Conservation (phyloP, 768 basidiomycete genomes). For the Russula olivacea region DNA sequence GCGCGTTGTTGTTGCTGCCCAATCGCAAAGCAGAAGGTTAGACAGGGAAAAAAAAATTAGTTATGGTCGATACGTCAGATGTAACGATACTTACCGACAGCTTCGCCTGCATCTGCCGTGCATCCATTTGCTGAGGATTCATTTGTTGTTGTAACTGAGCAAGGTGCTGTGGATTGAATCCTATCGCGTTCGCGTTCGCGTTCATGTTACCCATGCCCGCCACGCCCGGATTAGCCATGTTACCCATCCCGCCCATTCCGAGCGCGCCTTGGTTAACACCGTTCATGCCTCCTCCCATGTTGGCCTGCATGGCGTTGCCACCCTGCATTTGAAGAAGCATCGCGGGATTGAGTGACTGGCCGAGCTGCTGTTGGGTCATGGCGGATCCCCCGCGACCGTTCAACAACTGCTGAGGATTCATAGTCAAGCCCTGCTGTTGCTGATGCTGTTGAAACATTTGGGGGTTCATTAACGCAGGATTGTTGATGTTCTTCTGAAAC, state of each 20-base stretch:
- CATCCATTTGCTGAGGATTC: conserved; percentile 20
- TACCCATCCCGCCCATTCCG: conserved; percentile 18
- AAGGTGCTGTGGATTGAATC: conserved; percentile 17
- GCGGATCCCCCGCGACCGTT: conserved; percentile 17
- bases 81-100: conserved; percentile 7
- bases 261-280: conserved; percentile 27
- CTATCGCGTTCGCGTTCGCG: conserved; percentile 23
- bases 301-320: conserved; percentile 11
- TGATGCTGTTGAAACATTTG: conserved; percentile 22
- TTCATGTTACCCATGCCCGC: conserved; percentile 20
- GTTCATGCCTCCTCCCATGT: conserved; percentile 22
- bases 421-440: conserved; percentile 13
- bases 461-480: conserved; percentile 14
- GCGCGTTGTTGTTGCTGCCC: conserved; percentile 17
- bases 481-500: conserved; percentile 23
- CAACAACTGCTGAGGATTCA: conserved; percentile 22
- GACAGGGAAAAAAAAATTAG: background rate
- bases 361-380: conserved; percentile 22
- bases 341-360: conserved; percentile 20
- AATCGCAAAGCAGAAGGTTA: background rate
- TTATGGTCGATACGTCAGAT: background rate
- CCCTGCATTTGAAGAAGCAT: conserved; percentile 23
- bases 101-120: conserved; percentile 18
- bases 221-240: conserved; percentile 16
- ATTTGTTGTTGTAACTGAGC: conserved; percentile 22